Conservation (phyloP, 768 basidiomycete genomes). For the Amanita thiersii region DNA sequence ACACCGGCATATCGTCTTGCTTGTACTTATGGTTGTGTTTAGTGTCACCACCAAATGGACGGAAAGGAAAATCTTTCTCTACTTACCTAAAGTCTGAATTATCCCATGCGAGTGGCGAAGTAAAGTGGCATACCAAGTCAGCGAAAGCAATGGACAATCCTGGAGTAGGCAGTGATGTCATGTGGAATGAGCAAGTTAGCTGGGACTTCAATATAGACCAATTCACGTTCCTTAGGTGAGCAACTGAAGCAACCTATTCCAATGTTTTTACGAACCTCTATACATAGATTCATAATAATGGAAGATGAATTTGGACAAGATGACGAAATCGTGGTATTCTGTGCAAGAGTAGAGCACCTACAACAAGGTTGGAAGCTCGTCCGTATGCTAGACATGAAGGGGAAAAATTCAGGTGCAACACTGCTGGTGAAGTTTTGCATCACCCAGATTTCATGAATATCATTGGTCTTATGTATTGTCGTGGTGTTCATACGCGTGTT, state of each 20-base stretch:
- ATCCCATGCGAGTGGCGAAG: conserved; percentile 27
- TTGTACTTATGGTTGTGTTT: neutral
- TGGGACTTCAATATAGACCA: conserved; percentile 46
- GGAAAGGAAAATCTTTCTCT: conserved; percentile 27
- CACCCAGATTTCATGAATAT: neutral
- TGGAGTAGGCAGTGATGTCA: conserved; percentile 26
- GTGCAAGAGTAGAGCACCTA: conserved; percentile 40
- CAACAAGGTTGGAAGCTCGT: conserved; percentile 41
- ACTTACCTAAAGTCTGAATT: conserved; percentile 39
- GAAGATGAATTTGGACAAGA: conserved; percentile 36
- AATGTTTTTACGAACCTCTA: neutral
- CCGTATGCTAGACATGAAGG: conserved; percentile 40
- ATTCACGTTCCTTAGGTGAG: conserved; percentile 40
- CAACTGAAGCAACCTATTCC: conserved; percentile 4
- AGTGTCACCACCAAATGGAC: conserved; percentile 40
- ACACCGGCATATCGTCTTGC: neutral
- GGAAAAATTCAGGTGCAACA: conserved; percentile 38
- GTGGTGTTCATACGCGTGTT: no score
- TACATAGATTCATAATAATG: conserved; percentile 24
- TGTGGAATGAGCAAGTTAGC: conserved; percentile 36
- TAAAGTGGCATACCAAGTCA: conserved; percentile 35
- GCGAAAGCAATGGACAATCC: conserved; percentile 25
- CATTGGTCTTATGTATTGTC: no score
- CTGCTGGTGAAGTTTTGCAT: conserved; percentile 20
- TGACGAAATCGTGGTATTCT: conserved; percentile 41